A percentile compares a stretch with the other conserved stretches of the same genome.
These are phyloP conservation scores for Zasmidium cellare DNA, from an alignment of 2,329 filamentous ascomycete species.

Conservation along the genomic window DNA sequence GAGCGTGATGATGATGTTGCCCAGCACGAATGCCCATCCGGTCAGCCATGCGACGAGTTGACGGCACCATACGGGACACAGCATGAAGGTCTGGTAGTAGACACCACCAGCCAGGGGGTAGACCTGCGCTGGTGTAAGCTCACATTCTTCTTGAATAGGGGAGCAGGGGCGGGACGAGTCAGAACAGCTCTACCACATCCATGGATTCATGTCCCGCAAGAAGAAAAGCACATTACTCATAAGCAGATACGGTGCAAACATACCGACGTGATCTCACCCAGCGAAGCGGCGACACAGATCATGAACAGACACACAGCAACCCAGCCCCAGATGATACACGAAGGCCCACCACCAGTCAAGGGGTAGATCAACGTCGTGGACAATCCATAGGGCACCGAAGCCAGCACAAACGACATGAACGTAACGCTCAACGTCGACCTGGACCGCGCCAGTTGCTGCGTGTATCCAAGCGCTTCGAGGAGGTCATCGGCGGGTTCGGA, in stretches of 20 bases:
- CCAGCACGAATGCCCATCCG: constrained; percentile 75
- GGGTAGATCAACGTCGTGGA: constrained; percentile 70
- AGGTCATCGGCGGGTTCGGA: constrained; percentile 58
- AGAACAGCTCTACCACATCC: neutral
- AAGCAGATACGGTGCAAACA: constrained; percentile 8
- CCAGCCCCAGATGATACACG: constrained; percentile 74
- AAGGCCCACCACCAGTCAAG: constrained; percentile 64
- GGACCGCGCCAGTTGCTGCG: constrained; percentile 63
- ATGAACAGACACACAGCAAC: constrained; percentile 68
- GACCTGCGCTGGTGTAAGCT: constrained; percentile 21
- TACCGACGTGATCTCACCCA: constrained; percentile 71
- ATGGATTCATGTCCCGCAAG: neutral
- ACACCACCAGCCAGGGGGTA: constrained; percentile 65
- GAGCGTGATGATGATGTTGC: constrained; percentile 80
- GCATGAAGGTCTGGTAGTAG: constrained; percentile 78
- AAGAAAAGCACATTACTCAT: neutral
- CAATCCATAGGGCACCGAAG: constrained; percentile 72
- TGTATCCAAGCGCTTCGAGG: constrained; percentile 66
- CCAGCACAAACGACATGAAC: constrained; percentile 76
- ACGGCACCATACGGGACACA: constrained; percentile 62
- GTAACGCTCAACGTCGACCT: constrained; percentile 69
- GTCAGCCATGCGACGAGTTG: constrained; percentile 68
- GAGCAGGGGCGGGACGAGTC: neutral
- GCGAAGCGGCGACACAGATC: constrained; percentile 67
- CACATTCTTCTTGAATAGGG: neutral